Conservation (phyloP, 1,284 basidiomycete species). For the Takashimella tepidaria region DNA sequence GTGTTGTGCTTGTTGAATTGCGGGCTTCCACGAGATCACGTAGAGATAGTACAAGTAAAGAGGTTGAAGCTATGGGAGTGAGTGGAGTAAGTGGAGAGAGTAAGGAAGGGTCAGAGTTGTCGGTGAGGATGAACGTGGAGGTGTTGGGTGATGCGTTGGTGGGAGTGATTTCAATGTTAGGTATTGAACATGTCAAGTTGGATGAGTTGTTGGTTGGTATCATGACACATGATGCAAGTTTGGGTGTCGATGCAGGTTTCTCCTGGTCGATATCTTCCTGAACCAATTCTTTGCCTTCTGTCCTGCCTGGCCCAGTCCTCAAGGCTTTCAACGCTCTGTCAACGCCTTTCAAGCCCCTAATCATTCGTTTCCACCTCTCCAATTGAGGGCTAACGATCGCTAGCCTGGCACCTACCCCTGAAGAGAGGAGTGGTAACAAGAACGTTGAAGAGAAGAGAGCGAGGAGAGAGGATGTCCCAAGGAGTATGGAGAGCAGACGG, state of each 20-base stretch:
- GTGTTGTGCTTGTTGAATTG: conserved; percentile 42
- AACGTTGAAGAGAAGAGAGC: conserved; percentile 13
- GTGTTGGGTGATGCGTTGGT: no score
- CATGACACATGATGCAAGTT: no score
- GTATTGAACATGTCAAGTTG: no score
- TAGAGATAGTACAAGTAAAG: conserved; percentile 19
- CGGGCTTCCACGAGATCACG: conserved; percentile 23
- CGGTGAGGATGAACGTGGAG: not conserved
- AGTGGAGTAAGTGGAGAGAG: not conserved
- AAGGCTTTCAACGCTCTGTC: not conserved
- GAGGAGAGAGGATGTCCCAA: not conserved
- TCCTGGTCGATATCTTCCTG: not conserved
- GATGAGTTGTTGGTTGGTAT: not conserved
- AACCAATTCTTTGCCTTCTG: not conserved
- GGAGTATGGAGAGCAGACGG: not conserved
- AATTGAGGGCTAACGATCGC: conserved; percentile 38
- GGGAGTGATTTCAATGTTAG: no score
- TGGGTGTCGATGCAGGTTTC: not conserved
- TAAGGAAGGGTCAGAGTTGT: conserved; percentile 8
- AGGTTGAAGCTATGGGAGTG: not conserved
- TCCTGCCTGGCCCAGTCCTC: not conserved
- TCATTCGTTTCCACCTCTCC: conserved; percentile 17
- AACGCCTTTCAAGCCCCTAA: conserved; percentile 12
- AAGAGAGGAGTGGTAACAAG: conserved; percentile 43
- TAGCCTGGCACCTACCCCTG: conserved; percentile 40